Evolutionary conservation across 768 basidiomycete species (phyloP).

Genomic region (Suillus luteus): DNA sequence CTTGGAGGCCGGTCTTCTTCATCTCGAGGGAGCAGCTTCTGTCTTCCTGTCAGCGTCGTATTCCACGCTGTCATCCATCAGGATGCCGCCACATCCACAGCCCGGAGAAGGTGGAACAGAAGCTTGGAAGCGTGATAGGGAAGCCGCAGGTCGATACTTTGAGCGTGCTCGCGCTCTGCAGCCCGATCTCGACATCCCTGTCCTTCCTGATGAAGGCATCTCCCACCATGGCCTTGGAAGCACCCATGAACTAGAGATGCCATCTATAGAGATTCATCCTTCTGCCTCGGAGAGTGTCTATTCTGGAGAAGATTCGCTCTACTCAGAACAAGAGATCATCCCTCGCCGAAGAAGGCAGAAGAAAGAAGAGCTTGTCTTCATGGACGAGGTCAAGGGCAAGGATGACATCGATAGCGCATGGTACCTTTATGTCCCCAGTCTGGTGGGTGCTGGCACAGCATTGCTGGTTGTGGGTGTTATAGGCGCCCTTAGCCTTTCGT

Average conservation of each 20-base stretch:
- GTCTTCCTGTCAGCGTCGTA: slow-evolving; percentile 72
- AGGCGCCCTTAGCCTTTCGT: slow-evolving; percentile 74
- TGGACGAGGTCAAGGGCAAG: slow-evolving; percentile 44
- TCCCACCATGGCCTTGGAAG: slow-evolving; percentile 28
- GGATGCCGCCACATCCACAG: slow-evolving; percentile 57
- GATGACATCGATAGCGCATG: slow-evolving; percentile 72
- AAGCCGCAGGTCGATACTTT: slow-evolving; percentile 70
- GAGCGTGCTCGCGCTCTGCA: slow-evolving; percentile 64
- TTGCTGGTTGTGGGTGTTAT: slow-evolving; percentile 77
- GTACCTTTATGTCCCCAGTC: slow-evolving; percentile 77
- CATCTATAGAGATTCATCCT: slow-evolving; percentile 55
- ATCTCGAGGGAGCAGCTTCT: slow-evolving; percentile 79
- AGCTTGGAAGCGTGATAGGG: slow-evolving; percentile 75
- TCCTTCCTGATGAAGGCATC: slow-evolving; percentile 52
- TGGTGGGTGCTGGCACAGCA: slow-evolving; percentile 85
- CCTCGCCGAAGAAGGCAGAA: slow-evolving; percentile 51
- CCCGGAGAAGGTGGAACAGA: slow-evolving; percentile 60
- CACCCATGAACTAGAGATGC: slow-evolving; percentile 61
- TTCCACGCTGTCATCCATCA: slow-evolving; percentile 76
- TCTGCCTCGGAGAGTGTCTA: slow-evolving; percentile 31
- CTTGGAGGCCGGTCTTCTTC: slow-evolving; percentile 74
- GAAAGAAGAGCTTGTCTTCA: slow-evolving; percentile 56
- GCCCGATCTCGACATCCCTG: slow-evolving; percentile 68
- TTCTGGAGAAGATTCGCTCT: slow-evolving; percentile 27
- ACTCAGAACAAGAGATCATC: slow-evolving; percentile 35